Conservation (phyloP, 495 filamentous ascomycete species). For the Aspergillus coremiiformis region DNA sequence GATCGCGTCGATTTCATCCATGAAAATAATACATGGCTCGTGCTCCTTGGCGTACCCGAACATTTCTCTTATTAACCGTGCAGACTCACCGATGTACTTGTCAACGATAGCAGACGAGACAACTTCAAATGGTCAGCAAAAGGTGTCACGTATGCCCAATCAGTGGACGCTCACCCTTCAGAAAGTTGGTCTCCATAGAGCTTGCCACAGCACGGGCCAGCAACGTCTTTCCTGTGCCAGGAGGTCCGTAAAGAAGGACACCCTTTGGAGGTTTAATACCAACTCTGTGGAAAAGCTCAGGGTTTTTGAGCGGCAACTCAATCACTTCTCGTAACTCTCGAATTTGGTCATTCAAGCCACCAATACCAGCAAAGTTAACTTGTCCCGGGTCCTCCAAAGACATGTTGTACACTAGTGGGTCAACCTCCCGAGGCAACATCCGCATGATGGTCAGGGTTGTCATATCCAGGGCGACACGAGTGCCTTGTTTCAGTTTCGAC, state of each 20-base stretch:
- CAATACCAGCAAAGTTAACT: conserved; percentile 97
- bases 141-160: neutral
- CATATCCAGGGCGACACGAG: conserved; percentile 98
- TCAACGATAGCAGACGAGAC: conserved; percentile 99
- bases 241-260: conserved; percentile 93
- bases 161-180: conserved; percentile 66
- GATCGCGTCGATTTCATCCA: conserved; percentile 99
- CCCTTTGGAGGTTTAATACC: conserved; percentile 99
- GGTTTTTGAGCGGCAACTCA: conserved; percentile 96
- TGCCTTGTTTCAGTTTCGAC: conserved; percentile 92
- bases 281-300: conserved; percentile 91
- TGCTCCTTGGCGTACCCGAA: conserved; percentile 99
- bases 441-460: conserved; percentile 99
- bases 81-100: conserved; percentile 99
- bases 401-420: conserved; percentile 99
- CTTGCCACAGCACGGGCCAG: conserved; percentile 94
- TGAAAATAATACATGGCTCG: conserved; percentile 99
- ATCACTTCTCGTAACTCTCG: conserved; percentile 97
- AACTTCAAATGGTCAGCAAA: conserved; percentile 47
- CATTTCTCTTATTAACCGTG: conserved; percentile 97
- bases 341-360: conserved; percentile 98
- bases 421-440: conserved; percentile 97
- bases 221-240: conserved; percentile 95
- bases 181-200: conserved; percentile 95
- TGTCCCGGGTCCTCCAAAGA: conserved; percentile 97